Conservation (phyloP, 495 filamentous ascomycete genomes). For the Staphylotrichum tortipilum region DNA sequence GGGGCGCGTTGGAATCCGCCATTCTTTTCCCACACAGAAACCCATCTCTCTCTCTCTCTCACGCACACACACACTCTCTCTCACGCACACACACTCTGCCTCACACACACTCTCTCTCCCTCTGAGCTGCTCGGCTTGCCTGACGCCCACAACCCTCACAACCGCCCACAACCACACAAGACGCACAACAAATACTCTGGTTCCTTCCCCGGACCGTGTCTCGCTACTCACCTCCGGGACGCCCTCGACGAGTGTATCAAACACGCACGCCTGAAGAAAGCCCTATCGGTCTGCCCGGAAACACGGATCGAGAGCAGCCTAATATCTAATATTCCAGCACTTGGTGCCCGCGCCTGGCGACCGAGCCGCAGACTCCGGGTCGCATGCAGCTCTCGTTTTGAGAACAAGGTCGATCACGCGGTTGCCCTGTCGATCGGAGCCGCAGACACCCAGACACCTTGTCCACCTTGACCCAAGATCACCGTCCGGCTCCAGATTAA, state of each 20-base stretch:
- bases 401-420: conserved; percentile 13
- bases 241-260: neutral
- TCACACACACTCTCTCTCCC: no score
- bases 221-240: neutral
- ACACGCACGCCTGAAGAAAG: no score
- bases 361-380: conserved; percentile 17
- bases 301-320: conserved; percentile 16
- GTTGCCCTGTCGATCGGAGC: conserved; percentile 13
- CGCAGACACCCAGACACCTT: no score
- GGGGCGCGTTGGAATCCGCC: no score
- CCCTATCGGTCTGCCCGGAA: neutral
- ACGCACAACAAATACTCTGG: neutral
- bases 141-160: no score
- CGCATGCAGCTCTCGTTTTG: conserved; percentile 17
- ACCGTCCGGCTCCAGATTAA: neutral
- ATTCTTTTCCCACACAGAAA: no score
- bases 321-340: conserved; percentile 18
- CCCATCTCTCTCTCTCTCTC: no score
- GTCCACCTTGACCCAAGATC: conserved; percentile 5
- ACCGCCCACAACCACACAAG: no score
- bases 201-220: neutral
- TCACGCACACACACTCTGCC: no score
- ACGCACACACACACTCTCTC: no score
- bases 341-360: conserved; percentile 8
- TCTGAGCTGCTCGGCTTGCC: conserved; percentile 1